phyloP scores from a whole-genome alignment of 495 filamentous ascomycete species.

The Halenospora varia region DNA sequence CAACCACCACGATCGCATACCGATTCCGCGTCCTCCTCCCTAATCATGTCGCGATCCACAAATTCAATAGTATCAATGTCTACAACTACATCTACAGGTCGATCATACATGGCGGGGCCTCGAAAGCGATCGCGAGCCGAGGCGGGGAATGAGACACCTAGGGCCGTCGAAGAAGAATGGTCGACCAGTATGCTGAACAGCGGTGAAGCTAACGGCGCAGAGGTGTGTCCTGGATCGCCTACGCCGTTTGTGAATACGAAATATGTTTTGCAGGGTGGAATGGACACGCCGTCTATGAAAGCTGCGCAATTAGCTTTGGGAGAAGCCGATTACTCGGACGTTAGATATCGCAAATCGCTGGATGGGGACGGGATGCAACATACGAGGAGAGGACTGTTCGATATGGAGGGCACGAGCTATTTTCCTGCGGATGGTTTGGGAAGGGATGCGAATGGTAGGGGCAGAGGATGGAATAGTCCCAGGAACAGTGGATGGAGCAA shows the following conservation, averaged over 20 bases:
- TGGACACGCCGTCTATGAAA: slow-evolving; percentile 53
- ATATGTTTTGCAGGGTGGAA: slow-evolving; percentile 59
- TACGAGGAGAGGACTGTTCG: slow-evolving; percentile 22
- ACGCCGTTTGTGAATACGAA: slow-evolving; percentile 48
- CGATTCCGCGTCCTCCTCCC: slow-evolving; percentile 44
- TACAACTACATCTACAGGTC: slow-evolving; percentile 3
- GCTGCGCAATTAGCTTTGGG: slow-evolving; percentile 43
- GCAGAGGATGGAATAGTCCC: slow-evolving; percentile 14
- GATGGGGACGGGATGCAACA: slow-evolving; percentile 33
- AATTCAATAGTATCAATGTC: slow-evolving; percentile 39
- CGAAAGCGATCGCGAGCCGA: slow-evolving; percentile 28
- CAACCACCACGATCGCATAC: slow-evolving; percentile 65
- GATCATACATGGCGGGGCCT: neutral
- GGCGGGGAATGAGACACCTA: slow-evolving; percentile 16
- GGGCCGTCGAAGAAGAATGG: slow-evolving; percentile 6
- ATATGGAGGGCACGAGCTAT: slow-evolving; percentile 13
- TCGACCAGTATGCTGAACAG: slow-evolving; percentile 16
- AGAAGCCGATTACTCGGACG: slow-evolving; percentile 51
- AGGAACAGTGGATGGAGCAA: slow-evolving; percentile 39
- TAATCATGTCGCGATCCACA: slow-evolving; percentile 52
- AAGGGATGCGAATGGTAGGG: slow-evolving; percentile 19
- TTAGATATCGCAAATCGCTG: slow-evolving; percentile 46
- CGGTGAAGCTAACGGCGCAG: neutral
- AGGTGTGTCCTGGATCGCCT: slow-evolving; percentile 30
- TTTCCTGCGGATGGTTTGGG: slow-evolving; percentile 29